Base-by-base conservation (phyloP, 129 eudicot species). In the Solidago caesia region DNA sequence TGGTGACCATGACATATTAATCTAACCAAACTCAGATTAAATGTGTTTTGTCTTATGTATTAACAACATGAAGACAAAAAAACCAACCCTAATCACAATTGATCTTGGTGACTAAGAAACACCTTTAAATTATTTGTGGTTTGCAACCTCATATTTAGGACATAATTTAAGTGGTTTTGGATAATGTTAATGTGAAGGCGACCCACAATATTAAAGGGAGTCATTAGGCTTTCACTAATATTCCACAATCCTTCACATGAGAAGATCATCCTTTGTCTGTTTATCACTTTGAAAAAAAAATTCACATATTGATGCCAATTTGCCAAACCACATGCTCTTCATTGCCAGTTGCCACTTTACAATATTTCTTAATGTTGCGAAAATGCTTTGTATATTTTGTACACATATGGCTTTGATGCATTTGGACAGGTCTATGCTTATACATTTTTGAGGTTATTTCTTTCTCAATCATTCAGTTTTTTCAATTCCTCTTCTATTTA, bases 231-330 rank as follows among this genome's bases (percentile, higher is more conserved):
- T 64, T 53, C 78, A 79, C 78, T 72, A 79, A 64, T 79, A 72
- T 68, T 64, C 66, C 67, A 64, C 56, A 71, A 63, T 71, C 82
- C 51, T 64, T 65, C 82, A 79, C 82, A 72, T 79, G 82, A 41
- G 67, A 79, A 64, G 78, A 71, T 79, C 39, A 72, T 74, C 64
- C 82, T 79, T 79, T 79, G 82, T 79, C 82, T 79, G 73, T 56
- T 33, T 55, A 64, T 72, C 74, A 64, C 82, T 72, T 64, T 25
- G 62, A 46, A 79, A 65, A 79, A 79, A 52, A n/a, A 44, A 45
- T 33, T 71, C 67, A 44, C 53, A 8, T 63, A 70, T 8, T 70
- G 52, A 25, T 72, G 72, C 82, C 82, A 77, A 77, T 2, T 52
- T 14, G 58, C 58, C 58, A 63, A 63, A 62, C 43, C 82, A 79